Percentiles rank a stretch among this genome's conserved stretches.
Conservation (phyloP, 768 basidiomycete genomes). For the Antrodiella citrinella region DNA sequence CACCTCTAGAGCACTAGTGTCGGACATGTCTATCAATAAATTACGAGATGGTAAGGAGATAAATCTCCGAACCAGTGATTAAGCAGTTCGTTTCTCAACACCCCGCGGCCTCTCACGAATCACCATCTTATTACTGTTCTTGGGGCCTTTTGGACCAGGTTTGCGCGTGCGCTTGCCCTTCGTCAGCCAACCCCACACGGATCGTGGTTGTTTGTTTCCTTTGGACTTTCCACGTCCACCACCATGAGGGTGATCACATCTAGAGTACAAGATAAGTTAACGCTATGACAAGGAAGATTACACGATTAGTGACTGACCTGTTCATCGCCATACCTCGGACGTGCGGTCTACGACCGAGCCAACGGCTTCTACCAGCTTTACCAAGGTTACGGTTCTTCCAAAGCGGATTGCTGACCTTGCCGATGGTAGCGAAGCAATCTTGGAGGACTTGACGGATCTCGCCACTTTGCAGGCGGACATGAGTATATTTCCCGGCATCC, state of each 20-base stretch:
- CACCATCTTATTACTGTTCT: slow-evolving; percentile 87
- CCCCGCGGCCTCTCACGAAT: slow-evolving; percentile 80
- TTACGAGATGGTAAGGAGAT: background rate
- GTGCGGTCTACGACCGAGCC: slow-evolving; percentile 77
- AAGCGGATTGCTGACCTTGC: slow-evolving; percentile 83
- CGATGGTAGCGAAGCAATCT: slow-evolving; percentile 82
- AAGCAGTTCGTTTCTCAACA: slow-evolving; percentile 32
- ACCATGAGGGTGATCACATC: slow-evolving; percentile 90
- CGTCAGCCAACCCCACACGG: slow-evolving; percentile 87
- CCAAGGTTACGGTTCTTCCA: slow-evolving; percentile 82
- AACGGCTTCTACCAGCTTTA: slow-evolving; percentile 85
- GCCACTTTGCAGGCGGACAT: slow-evolving; percentile 84
- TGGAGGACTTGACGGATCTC: slow-evolving; percentile 83
- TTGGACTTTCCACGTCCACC: slow-evolving; percentile 98
- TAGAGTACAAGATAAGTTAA: slow-evolving; percentile 21
- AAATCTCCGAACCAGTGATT: slow-evolving; percentile 6
- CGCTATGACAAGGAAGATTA: background rate
- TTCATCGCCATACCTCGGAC: slow-evolving; percentile 98
- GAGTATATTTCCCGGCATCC: slow-evolving; percentile 61
- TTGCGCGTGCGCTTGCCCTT: slow-evolving; percentile 91
- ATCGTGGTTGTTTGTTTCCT: slow-evolving; percentile 89
- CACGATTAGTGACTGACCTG: slow-evolving; percentile 44
- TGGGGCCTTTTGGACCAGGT: slow-evolving; percentile 85
- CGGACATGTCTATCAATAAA: no score
- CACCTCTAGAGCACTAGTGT: no score